Evolutionary conservation across 108 stramenopile species (phyloP).

Genomic region (Cyclotella kingstonii): DNA sequence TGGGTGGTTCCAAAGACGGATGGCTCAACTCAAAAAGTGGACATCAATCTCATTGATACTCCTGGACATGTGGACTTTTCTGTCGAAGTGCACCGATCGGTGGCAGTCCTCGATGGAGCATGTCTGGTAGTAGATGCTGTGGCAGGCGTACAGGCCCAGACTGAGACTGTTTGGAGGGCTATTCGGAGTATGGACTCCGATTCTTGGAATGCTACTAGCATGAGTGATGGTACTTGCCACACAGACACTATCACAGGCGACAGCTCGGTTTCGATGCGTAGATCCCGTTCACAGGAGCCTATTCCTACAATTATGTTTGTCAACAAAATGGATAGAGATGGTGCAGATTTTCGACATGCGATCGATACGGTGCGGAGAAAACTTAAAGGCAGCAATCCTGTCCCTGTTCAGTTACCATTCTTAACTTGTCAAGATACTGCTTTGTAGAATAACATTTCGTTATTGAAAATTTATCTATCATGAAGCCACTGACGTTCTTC

Average conservation of each 20-base stretch:
- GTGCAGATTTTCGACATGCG: slow-evolving; percentile 85
- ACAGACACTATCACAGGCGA: too few species aligned
- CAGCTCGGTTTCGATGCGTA: too few species aligned
- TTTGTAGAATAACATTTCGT: too few species aligned
- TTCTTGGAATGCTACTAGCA: not conserved
- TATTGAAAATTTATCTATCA: too few species aligned
- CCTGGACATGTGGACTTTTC: slow-evolving; percentile 99
- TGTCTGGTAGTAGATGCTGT: slow-evolving; percentile 96
- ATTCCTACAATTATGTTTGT: slow-evolving; percentile 90
- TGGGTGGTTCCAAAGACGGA: slow-evolving; percentile 85
- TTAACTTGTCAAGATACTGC: too few species aligned
- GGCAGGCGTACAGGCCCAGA: slow-evolving; percentile 97
- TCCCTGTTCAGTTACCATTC: slow-evolving; percentile 75
- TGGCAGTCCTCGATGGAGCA: slow-evolving; percentile 97
- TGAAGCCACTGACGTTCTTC: too few species aligned
- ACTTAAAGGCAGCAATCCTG: slow-evolving; percentile 72
- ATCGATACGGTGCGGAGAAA: slow-evolving; percentile 72
- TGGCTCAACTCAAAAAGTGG: slow-evolving; percentile 23
- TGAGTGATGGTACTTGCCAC: not conserved
- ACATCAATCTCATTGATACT: slow-evolving; percentile 92
- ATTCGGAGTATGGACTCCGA: slow-evolving; percentile 40
- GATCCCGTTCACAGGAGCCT: slow-evolving; percentile 67
- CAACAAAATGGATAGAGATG: slow-evolving; percentile 99
- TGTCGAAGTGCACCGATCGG: slow-evolving; percentile 95
- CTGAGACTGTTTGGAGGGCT: slow-evolving; percentile 97